Percentiles rank a stretch among this genome's conserved stretches.
Conservation (phyloP, 2,329 filamentous ascomycete genomes). For the Colletotrichum agaves region DNA sequence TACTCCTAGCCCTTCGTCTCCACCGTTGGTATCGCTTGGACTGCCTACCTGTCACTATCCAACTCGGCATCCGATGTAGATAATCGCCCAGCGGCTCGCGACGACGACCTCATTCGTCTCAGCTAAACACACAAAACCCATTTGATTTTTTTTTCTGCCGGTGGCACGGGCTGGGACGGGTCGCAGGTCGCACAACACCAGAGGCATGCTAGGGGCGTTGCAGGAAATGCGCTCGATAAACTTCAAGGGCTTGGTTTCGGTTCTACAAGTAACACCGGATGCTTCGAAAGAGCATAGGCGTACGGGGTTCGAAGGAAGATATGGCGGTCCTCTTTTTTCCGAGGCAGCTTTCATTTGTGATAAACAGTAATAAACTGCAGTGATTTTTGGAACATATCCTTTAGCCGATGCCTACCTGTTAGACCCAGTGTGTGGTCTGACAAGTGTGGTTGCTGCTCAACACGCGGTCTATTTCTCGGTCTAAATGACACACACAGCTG, state of each 20-base stretch:
- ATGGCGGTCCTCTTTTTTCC: neutral
- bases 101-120: slow-evolving; percentile 49
- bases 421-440: slow-evolving; percentile 1
- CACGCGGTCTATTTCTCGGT: slow-evolving; percentile 28
- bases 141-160: neutral
- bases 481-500: neutral
- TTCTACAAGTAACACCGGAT: slow-evolving; percentile 9
- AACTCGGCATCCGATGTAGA: slow-evolving; percentile 77
- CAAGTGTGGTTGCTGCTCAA: neutral
- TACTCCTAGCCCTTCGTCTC: slow-evolving; percentile 86
- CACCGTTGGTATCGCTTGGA: slow-evolving; percentile 96
- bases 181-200: neutral
- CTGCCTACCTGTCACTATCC: slow-evolving; percentile 91
- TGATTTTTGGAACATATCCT: neutral
- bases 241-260: neutral
- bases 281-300: slow-evolving; percentile 18
- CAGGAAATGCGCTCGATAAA: neutral
- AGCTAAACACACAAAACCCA: slow-evolving; percentile 31
- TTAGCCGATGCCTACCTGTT: neutral
- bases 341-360: slow-evolving; percentile 9
- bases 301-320: neutral
- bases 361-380: slow-evolving; percentile 6
- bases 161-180: slow-evolving; percentile 5
- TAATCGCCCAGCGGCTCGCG: slow-evolving; percentile 41
- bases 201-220: slow-evolving; percentile 16